Conservation (phyloP, 169 alveolate genomes). For the Plasmodium cynomolgi region DNA sequence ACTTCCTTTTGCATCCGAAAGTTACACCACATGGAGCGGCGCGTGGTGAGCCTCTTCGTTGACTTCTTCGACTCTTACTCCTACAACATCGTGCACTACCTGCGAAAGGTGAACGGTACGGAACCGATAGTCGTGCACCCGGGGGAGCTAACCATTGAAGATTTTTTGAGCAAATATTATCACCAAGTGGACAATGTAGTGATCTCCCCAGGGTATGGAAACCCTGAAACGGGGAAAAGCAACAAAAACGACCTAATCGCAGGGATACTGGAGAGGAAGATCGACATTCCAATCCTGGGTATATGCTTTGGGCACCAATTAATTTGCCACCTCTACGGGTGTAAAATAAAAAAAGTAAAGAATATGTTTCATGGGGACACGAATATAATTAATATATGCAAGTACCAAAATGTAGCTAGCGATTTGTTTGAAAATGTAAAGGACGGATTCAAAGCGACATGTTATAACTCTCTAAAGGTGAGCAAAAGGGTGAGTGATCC, state of each 20-base stretch:
- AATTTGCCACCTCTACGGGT: conserved; percentile 47
- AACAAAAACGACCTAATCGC: neutral
- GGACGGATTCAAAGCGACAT: conserved; percentile 17
- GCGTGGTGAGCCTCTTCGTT: conserved; percentile 23
- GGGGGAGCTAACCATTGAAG: conserved; percentile 20
- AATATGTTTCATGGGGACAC: conserved; percentile 55
- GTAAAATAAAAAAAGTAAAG: conserved; percentile 41
- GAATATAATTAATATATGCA: conserved; percentile 38
- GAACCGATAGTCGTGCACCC: conserved; percentile 28
- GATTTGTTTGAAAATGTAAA: conserved; percentile 45
- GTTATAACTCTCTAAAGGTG: conserved; percentile 53
- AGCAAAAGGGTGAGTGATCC: neutral
- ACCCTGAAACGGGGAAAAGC: neutral
- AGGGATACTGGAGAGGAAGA: conserved; percentile 9
- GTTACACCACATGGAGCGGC: neutral
- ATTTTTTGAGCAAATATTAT: conserved; percentile 18
- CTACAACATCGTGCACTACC: conserved; percentile 36
- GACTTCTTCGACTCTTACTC: conserved; percentile 54
- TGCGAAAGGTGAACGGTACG: conserved; percentile 11
- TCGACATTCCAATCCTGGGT: conserved; percentile 32
- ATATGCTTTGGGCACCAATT: conserved; percentile 62
- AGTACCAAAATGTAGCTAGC: neutral
- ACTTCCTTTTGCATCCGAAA: neutral
- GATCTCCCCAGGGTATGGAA: conserved; percentile 62
- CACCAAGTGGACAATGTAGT: conserved; percentile 29